Evolutionary conservation across 31 red algal genomes (phyloP).

Genomic region (Odonthalia washingtoniensis): DNA sequence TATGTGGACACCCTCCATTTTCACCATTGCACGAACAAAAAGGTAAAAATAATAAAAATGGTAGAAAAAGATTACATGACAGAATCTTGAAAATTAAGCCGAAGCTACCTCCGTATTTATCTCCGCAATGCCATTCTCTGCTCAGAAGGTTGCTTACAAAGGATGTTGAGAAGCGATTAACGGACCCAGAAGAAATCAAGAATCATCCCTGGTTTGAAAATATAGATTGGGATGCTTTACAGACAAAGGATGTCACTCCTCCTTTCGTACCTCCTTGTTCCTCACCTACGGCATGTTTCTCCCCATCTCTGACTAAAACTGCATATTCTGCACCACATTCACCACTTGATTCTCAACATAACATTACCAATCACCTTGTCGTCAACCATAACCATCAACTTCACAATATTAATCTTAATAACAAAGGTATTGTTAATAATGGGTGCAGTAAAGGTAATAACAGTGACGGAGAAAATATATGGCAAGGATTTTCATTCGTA

Average conservation of each 20-base stretch:
- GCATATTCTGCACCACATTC: slow-evolving; percentile 56
- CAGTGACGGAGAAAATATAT: slow-evolving; percentile 47
- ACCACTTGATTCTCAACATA: slow-evolving; percentile 25
- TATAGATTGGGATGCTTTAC: slow-evolving; percentile 73
- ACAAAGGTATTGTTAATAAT: slow-evolving; percentile 13
- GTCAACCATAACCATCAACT: too few species aligned
- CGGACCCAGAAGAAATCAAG: slow-evolving; percentile 61
- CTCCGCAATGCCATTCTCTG: slow-evolving; percentile 73
- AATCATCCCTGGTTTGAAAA: slow-evolving; percentile 75
- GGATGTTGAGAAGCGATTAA: slow-evolving; percentile 72
- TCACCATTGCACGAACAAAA: slow-evolving; percentile 69
- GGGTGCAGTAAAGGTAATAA: background rate
- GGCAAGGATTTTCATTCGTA: slow-evolving; percentile 81
- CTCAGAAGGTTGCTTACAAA: slow-evolving; percentile 76
- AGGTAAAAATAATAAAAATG: slow-evolving; percentile 47
- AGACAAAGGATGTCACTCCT: slow-evolving; percentile 40
- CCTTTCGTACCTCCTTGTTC: slow-evolving; percentile 70
- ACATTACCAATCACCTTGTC: too few species aligned
- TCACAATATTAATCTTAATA: background rate
- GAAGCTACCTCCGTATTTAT: slow-evolving; percentile 79
- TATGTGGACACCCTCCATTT: slow-evolving; percentile 93
- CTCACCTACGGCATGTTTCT: slow-evolving; percentile 72
- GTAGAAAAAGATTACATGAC: slow-evolving; percentile 79
- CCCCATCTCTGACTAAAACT: slow-evolving; percentile 59
- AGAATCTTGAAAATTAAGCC: slow-evolving; percentile 81